phyloP scores from a whole-genome alignment of 352 stramenopile species.

The Pythium vanterpoolii region DNA sequence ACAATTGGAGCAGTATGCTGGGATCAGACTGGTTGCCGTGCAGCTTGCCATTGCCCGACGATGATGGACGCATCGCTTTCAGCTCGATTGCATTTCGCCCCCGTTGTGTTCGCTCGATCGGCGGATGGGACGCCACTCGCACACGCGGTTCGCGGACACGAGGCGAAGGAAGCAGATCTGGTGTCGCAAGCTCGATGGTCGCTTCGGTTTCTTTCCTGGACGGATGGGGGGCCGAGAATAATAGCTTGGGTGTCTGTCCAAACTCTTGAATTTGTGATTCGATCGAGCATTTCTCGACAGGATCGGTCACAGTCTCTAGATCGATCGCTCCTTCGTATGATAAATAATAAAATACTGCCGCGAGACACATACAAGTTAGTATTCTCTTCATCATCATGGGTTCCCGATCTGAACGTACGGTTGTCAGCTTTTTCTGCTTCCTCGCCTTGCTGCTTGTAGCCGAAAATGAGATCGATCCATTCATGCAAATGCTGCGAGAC shows the following conservation, averaged over 20 bases:
- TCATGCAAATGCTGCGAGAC: slow-evolving; percentile 71
- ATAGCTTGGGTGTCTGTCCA: slow-evolving; percentile 82
- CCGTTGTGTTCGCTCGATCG: slow-evolving; percentile 18
- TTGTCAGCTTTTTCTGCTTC: slow-evolving; percentile 77
- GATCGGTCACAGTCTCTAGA: slow-evolving; percentile 84
- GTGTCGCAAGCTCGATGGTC: slow-evolving; percentile 46
- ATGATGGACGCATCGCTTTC: slow-evolving; percentile 17
- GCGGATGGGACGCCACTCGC: slow-evolving; percentile 6
- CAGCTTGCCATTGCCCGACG: slow-evolving; percentile 29
- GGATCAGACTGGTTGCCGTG: background rate
- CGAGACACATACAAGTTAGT: background rate
- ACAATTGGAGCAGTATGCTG: slow-evolving; percentile 17
- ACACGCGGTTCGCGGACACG: slow-evolving; percentile 26
- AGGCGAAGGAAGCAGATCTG: slow-evolving; percentile 41
- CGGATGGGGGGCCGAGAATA: slow-evolving; percentile 73
- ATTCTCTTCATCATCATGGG: background rate
- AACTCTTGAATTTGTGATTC: slow-evolving; percentile 93
- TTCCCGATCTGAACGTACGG: slow-evolving; percentile 34
- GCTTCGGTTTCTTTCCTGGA: slow-evolving; percentile 56
- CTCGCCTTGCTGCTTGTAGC: slow-evolving; percentile 69
- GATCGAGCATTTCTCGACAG: slow-evolving; percentile 92
- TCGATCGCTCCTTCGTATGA: slow-evolving; percentile 87
- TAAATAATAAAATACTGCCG: slow-evolving; percentile 85
- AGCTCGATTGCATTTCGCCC: slow-evolving; percentile 19
- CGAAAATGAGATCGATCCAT: slow-evolving; percentile 87